Base-by-base conservation (phyloP, 1,139 yeast genomes). In the Taphrina deformans region DNA sequence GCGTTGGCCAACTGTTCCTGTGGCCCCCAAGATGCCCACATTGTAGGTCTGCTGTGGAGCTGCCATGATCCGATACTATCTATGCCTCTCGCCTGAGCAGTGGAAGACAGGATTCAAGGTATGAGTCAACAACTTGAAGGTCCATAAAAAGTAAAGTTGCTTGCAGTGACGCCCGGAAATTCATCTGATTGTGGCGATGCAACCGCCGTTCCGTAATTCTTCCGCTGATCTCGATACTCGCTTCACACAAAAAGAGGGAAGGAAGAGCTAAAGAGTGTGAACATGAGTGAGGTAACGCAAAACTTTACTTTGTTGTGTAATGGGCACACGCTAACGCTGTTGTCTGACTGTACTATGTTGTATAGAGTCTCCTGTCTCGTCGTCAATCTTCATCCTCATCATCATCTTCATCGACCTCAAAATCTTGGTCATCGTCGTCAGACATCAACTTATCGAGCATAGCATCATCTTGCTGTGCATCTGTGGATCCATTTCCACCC, bases 21-120 rank as follows among this genome's bases (percentile, higher is more conserved):
- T 68, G 71, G 98, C 98, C 64, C 99, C 99, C 70, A 93, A 81
- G 72, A 93, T 97, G 79, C 99, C 99, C 40, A 73, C 76, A 31
- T 65, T 65, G 48, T 44, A 61, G 2, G 59, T 53, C 46, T 52
- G 31, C 9, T 4, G 24, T n/a, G 55, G 27, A 12, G 52, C 33
- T 14, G 52, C 18, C 52, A 48, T 48, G 21, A 9, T 21, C 10
- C 4, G n/a, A n/a, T n/a, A n/a, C n/a, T n/a, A n/a, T n/a, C n/a
- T n/a, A n/a, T n/a, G n/a, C n/a, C n/a, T n/a, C n/a, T n/a, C n/a
- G n/a, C n/a, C n/a, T n/a, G n/a, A n/a, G 33, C 33, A 29, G 33
- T 29, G 10, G 33, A 29, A 10, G 33, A n/a, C 41, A n/a, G 10
- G 16, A 18, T 6, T n/a, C 18, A 38, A 14, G 41, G 5, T 1